Percentiles rank a stretch among this genome's conserved stretches.
These are phyloP conservation scores for Naegleria fowleri DNA, from an alignment of 208 protist genomes.

Conservation along the genomic window DNA sequence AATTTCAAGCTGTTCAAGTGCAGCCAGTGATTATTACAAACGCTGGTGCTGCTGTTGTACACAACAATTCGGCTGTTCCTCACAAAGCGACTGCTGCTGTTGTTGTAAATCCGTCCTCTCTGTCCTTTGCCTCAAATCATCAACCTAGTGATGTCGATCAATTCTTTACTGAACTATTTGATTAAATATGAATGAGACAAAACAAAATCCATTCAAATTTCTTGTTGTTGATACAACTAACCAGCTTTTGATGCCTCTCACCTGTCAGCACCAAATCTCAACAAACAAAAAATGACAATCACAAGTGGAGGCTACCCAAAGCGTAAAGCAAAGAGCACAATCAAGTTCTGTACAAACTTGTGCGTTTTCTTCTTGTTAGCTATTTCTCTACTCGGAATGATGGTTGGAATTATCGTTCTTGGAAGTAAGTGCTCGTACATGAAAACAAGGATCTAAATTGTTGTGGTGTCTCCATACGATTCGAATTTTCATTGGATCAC, in stretches of 20 bases:
- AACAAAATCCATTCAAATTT: too few relatives aligned
- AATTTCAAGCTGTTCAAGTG: background rate
- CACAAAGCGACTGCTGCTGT: background rate
- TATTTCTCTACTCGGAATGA: background rate
- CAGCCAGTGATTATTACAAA: background rate
- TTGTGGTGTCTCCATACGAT: too few relatives aligned
- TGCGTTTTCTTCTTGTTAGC: background rate
- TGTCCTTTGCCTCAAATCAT: background rate
- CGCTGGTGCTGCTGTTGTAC: background rate
- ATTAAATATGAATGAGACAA: too few relatives aligned
- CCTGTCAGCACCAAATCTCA: background rate
- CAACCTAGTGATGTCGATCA: constrained; percentile 22
- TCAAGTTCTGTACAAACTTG: background rate
- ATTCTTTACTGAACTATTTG: constrained; percentile 12
- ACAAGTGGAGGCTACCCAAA: background rate
- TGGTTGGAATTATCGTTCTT: background rate
- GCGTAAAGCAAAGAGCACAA: background rate
- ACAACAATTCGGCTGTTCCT: background rate
- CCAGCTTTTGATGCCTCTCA: background rate
- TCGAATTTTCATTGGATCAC: too few relatives aligned
- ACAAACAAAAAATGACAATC: background rate
- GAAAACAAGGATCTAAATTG: too few relatives aligned
- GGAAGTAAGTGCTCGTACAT: background rate
- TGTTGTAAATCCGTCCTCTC: background rate
- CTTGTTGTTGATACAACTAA: too few relatives aligned